phyloP scores from a whole-genome alignment of 2,329 filamentous ascomycete species.

The Mollisia scopiformis region DNA sequence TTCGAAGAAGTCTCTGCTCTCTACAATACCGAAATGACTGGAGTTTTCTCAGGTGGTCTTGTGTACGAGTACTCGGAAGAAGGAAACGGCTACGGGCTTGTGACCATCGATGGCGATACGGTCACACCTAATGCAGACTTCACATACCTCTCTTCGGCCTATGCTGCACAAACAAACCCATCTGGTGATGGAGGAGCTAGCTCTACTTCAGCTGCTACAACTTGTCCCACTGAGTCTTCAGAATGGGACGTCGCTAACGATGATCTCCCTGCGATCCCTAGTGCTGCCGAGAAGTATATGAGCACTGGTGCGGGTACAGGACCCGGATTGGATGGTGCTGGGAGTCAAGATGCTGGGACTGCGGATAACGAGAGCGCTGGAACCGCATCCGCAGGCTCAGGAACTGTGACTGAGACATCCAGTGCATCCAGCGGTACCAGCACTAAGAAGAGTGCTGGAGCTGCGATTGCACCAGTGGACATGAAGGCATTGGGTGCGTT shows the following conservation, averaged over 20 bases:
- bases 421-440: neutral
- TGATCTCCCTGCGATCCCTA: conserved; percentile 51
- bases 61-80: conserved; percentile 94
- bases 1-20: conserved; percentile 81
- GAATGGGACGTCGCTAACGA: conserved; percentile 51
- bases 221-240: conserved; percentile 47
- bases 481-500: neutral
- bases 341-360: conserved; percentile 34
- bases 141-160: conserved; percentile 47
- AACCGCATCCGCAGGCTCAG: conserved; percentile 29
- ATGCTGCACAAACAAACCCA: conserved; percentile 47
- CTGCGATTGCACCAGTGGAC: neutral
- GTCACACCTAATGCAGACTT: conserved; percentile 50
- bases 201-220: conserved; percentile 34
- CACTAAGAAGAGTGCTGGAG: conserved; percentile 1
- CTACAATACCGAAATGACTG: conserved; percentile 82
- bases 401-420: conserved; percentile 24
- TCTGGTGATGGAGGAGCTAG: conserved; percentile 55
- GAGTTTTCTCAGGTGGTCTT: conserved; percentile 91
- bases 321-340: conserved; percentile 40
- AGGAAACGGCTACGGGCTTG: conserved; percentile 70
- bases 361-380: conserved; percentile 31
- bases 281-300: conserved; percentile 44
- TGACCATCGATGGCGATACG: conserved; percentile 36
- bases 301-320: conserved; percentile 52